Evolutionary conservation across 169 alveolate genomes (phyloP), one percentile per base, ranked within the genome.

Genomic region (Eimeria falciformis): DNA sequence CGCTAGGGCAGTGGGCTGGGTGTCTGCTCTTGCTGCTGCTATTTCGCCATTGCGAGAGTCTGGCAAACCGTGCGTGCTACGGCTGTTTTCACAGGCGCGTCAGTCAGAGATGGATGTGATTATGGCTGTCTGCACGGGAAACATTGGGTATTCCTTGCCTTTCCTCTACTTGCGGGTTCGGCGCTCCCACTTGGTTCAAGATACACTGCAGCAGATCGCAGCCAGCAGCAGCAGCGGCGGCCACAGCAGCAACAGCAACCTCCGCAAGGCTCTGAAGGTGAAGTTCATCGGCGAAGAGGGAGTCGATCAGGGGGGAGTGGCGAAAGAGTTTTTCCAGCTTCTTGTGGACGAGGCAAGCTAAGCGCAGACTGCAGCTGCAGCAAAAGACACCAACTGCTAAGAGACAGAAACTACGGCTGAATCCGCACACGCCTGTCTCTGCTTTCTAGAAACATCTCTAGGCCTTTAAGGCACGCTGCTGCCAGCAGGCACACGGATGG

Each of bases 241-340:
- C 55, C 56, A 45, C 1, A 43, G 50, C 73, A 65, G 3, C 29
- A n/a, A 65, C 29, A 47, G 29, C n/a, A 75, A 83, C 83, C 71
- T 94, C 86, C 93, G 91, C 81, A 95, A 95, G 89, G 95, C 94
- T 50, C 95, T 95, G 73, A 92, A 84, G 58, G 96, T 97, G 7
- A 77, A 92, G 77, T 98, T 98, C 94, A 87, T 84, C 47, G 98
- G 98, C 14, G 99, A 98, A 88, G 98, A 97, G 81, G 99, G 98
- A 12, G 97, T 97, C 21, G 99, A 98, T 91, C 98, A 97, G 85
- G 99, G 99, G 4, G 99, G 99, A 23, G 98, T 96, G 3, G 93
- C 96, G 84, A 97, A 97, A 92, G 99, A 97, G 89, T 97, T 97
- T 82, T 97, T 97, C 90, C 95, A 96, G 82, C 95, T 98, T 40